These are phyloP conservation scores for Salicornia ramosissima DNA, from an alignment of 148 eudicot species.

Conservation along the genomic window DNA sequence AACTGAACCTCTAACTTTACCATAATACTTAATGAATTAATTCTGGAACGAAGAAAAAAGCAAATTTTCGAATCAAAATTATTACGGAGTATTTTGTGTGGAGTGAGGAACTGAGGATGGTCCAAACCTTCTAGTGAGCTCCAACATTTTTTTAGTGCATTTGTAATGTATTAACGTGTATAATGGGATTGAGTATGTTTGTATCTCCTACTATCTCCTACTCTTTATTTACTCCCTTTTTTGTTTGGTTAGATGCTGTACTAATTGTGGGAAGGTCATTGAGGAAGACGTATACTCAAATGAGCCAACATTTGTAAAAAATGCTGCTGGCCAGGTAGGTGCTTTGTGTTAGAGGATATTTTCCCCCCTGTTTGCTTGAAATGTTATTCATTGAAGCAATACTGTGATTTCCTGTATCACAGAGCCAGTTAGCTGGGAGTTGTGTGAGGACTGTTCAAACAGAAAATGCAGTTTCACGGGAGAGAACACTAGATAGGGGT, in stretches of 20 bases:
- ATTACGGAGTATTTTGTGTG: too few species aligned
- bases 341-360: conserved; percentile 7
- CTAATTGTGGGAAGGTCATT: conserved; percentile 54
- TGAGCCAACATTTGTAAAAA: conserved; percentile 51
- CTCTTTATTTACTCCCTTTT: too few species aligned
- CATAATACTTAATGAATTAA: too few species aligned
- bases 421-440: conserved; percentile 51
- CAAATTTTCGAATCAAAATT: too few species aligned
- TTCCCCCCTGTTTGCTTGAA: background rate
- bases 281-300: conserved; percentile 39
- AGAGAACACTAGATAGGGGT: conserved; percentile 59
- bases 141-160: too few species aligned
- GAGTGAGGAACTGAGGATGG: too few species aligned
- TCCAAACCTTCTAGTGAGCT: too few species aligned
- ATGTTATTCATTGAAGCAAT: background rate
- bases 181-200: too few species aligned
- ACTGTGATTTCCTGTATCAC: conserved; percentile 13
- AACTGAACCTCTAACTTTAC: too few species aligned
- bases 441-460: conserved; percentile 42
- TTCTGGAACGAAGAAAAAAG: too few species aligned
- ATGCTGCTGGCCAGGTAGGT: conserved; percentile 56
- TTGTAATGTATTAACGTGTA: too few species aligned
- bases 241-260: conserved; percentile 57
- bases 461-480: conserved; percentile 50
- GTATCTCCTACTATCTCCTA: too few species aligned